A percentile compares a stretch with the other conserved stretches of the same genome.
Evolutionary conservation across 441 rosid genomes (phyloP).

Genomic region (Macaranga tanarius): DNA sequence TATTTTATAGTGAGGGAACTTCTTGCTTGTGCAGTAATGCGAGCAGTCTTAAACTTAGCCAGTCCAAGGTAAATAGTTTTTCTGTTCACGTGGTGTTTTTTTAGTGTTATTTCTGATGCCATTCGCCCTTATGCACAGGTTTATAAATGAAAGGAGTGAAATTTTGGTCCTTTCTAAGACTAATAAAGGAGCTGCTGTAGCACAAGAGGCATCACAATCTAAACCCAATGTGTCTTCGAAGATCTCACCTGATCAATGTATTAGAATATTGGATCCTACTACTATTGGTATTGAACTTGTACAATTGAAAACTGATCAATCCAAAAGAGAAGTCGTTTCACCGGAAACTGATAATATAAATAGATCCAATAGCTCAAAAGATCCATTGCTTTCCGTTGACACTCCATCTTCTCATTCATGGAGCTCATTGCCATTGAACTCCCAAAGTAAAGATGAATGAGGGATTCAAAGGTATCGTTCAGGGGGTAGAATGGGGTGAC

Average conservation of each 20-base stretch:
- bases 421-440: slow-evolving; percentile 59
- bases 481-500: slow-evolving; percentile 83
- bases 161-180: slow-evolving; percentile 64
- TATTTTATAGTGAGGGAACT: slow-evolving; percentile 81
- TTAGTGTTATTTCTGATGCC: slow-evolving; percentile 20
- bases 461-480: slow-evolving; percentile 48
- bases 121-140: slow-evolving; percentile 45
- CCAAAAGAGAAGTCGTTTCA: slow-evolving; percentile 35
- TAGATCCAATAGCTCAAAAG: slow-evolving; percentile 55
- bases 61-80: slow-evolving; percentile 68
- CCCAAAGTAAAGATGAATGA: slow-evolving; percentile 48
- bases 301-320: slow-evolving; percentile 63
- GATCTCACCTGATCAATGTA: slow-evolving; percentile 70
- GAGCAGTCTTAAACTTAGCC: slow-evolving; percentile 88
- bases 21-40: slow-evolving; percentile 93
- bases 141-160: slow-evolving; percentile 93
- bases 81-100: slow-evolving; percentile 20
- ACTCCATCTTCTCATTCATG: slow-evolving; percentile 70
- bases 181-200: slow-evolving; percentile 45
- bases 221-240: slow-evolving; percentile 61
- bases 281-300: slow-evolving; percentile 94
- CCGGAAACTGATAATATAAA: slow-evolving; percentile 41
- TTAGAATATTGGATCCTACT: slow-evolving; percentile 77
- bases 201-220: slow-evolving; percentile 52
- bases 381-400: slow-evolving; percentile 92